Base-by-base conservation (phyloP, 1,139 yeast genomes). In the Taiozyma sp. region DNA sequence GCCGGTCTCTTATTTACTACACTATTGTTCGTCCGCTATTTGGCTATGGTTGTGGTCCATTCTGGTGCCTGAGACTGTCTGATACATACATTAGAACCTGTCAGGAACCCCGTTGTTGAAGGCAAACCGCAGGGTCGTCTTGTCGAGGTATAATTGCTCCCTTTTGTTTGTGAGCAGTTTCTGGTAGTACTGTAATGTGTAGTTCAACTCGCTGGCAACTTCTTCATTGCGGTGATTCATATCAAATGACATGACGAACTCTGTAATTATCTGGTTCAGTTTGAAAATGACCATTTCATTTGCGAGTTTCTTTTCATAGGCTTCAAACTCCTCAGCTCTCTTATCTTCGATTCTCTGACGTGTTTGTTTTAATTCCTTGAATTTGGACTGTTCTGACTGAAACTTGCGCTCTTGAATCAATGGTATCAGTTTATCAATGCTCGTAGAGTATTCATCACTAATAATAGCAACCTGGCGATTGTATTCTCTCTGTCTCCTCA, bases 371-470 rank as follows among this genome's bases (percentile, higher is more conserved):
- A 51, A 30, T 2, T 48, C 38, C 8, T 47, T 45, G 8, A 53
- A 44, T 19, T 48, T 47, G 7, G 27, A 28, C 8, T 16, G 12
- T 16, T 56, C 55, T 4, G 46, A 43, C 1, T 43, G 16, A 5
- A 28, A 36, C 32, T 53, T 58, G n/a, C 41, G 46, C 2, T 46
- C 46, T 12, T 54, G 51, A 1, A 54, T 36, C 16, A 51, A n/a
- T 2, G 43, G 28, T 46, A 58, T 45, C 24, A 58, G n/a, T 0
- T 23, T 5, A 16, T 51, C 51, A 4, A 62, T 55, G 6, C 42
- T 28, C 1, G 39, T 32, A 38, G 60, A 61, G 39, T 56, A 61
- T 8, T 59, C 61, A 1, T 13, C 6, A 24, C 54, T 59, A 2
- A 58, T 46, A 0, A 22, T 12, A 16, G 42, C 39, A 3, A 52